Conservation (phyloP, 1,284 basidiomycete genomes). For the Ceratobasidium sp. region DNA sequence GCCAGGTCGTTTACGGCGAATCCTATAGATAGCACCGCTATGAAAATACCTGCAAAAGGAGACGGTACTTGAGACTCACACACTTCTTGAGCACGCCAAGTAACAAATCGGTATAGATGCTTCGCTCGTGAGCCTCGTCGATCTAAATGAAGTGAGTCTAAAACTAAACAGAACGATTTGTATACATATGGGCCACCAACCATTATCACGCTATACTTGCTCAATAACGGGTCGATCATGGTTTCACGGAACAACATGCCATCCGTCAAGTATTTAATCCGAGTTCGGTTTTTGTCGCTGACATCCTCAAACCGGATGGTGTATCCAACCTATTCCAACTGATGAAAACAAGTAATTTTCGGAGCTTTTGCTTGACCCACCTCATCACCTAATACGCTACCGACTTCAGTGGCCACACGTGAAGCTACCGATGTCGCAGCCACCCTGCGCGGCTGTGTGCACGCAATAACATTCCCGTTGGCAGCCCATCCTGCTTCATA, state of each 20-base stretch:
- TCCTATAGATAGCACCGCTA: constrained; percentile 57
- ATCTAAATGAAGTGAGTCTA: constrained; percentile 60
- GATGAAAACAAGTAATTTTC: neutral
- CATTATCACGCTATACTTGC: constrained; percentile 94
- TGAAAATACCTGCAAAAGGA: constrained; percentile 42
- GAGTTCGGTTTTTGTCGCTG: constrained; percentile 77
- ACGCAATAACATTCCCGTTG: constrained; percentile 79
- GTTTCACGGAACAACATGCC: constrained; percentile 97
- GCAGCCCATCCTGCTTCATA: constrained; percentile 88
- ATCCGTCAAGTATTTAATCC: constrained; percentile 98
- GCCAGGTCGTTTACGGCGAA: constrained; percentile 86
- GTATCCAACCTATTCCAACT: constrained; percentile 80
- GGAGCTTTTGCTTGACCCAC: constrained; percentile 55
- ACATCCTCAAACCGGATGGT: constrained; percentile 98
- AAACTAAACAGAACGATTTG: neutral
- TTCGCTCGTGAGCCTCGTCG: constrained; percentile 97
- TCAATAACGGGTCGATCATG: constrained; percentile 85
- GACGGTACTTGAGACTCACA: constrained; percentile 41
- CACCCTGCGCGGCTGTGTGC: constrained; percentile 95
- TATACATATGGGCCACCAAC: constrained; percentile 55
- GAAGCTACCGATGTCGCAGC: constrained; percentile 94
- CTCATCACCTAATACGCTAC: constrained; percentile 87
- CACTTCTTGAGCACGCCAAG: constrained; percentile 93
- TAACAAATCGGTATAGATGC: constrained; percentile 91
- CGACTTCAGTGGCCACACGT: constrained; percentile 90